phyloP scores from a whole-genome alignment of 192 early-diverging fungal species.

The Coemansia javaensis region DNA sequence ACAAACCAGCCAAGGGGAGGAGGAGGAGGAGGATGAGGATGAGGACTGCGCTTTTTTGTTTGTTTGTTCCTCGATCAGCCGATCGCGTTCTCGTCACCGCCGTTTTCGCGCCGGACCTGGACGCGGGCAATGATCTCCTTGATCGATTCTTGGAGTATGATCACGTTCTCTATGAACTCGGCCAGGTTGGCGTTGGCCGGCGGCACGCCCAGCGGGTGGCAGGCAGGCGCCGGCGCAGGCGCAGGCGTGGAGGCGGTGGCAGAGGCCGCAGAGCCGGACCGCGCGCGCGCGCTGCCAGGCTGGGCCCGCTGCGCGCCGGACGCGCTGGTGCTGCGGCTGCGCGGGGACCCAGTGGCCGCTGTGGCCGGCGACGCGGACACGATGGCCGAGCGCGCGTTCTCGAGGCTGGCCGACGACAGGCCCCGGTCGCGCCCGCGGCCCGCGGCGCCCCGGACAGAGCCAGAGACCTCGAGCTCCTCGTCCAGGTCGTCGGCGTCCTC shows the following conservation, averaged over 20 bases:
- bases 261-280: slow-evolving; percentile 25
- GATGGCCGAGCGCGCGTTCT: slow-evolving; percentile 12
- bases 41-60: background rate
- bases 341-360: slow-evolving; percentile 1
- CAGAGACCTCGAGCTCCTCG: slow-evolving; percentile 33
- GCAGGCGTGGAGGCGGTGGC: too few relatives aligned
- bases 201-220: slow-evolving; percentile 34
- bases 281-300: slow-evolving; percentile 1
- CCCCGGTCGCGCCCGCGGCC: slow-evolving; percentile 37
- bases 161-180: slow-evolving; percentile 79
- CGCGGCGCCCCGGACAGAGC: background rate
- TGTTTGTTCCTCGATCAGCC: background rate
- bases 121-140: slow-evolving; percentile 87
- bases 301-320: slow-evolving; percentile 4
- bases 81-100: slow-evolving; percentile 61
- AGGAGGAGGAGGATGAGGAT: too few relatives aligned
- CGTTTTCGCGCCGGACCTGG: slow-evolving; percentile 69
- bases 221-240: slow-evolving; percentile 13
- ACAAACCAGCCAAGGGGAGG: background rate
- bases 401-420: slow-evolving; percentile 48
- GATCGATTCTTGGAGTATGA: slow-evolving; percentile 86
- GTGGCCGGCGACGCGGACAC: slow-evolving; percentile 1
- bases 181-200: slow-evolving; percentile 43
- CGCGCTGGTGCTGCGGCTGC: slow-evolving; percentile 41
- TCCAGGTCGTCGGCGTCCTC: slow-evolving; percentile 45